Evolutionary conservation across 768 basidiomycete genomes (phyloP), one percentile per base, ranked within the genome.

Genomic region (Thelephora ganbajun): DNA sequence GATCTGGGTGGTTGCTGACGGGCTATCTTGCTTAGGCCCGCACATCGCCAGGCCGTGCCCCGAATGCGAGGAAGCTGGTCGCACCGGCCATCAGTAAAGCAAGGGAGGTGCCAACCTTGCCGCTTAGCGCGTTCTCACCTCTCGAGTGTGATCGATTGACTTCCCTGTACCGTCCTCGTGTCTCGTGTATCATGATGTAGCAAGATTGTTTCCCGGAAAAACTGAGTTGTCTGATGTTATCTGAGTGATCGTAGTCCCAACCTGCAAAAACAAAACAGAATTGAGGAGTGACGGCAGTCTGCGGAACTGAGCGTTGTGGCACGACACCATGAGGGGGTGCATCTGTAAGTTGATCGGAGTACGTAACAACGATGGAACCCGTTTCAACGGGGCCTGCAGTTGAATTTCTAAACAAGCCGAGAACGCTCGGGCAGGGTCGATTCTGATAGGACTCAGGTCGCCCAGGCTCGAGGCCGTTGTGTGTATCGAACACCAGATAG

Each of bases 31-130:
- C 46, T 22, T 51, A 74, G 72, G 77, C 22, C 80, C 79, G 5
- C 73, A 79, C 53, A 69, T 81, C 59, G 71, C 80, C 54, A 74
- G 66, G 49, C 60, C 63, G 44, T 84, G 82, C 58, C 76, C 79
- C 11, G 54, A 59, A n/a, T 81, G 79, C 55, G 46, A 46, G 5
- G 51, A 53, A 18, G 47, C 26, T 30, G 26, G 26, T 9, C 26
- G 9, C 26, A 30, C 9, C 5, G 26, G 26, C 5, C 26, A 9
- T 30, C 26, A 30, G 26, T 30, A 30, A 30, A 30, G 26, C 26
- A 9, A 30, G 26, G 26, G 9, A 30, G 26, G 26, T 30, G 26
- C 26, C 26, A 30, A 30, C 26, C 26, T 30, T 9, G 9, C 9
- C 26, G 26, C 26, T 30, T 30, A 30, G 5, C 26, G 9, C 26